A percentile compares a stretch with the other conserved stretches of the same genome.
phyloP scores from a whole-genome alignment of 129 eudicot genomes.

The Gnaphalium uliginosum region DNA sequence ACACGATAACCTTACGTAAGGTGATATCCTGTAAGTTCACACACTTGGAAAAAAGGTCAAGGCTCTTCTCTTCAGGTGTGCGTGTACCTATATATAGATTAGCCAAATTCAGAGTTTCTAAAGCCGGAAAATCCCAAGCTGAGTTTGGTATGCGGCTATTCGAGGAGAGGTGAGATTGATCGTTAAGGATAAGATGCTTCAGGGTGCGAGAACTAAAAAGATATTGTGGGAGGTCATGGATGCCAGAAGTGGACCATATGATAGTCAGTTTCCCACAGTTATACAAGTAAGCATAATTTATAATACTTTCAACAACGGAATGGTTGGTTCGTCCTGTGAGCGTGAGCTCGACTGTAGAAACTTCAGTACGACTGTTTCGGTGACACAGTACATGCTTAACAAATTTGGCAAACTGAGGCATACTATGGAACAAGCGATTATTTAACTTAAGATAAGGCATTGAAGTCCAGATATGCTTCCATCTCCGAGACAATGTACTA shows the following conservation, averaged over 20 bases:
- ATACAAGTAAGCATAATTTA: neutral
- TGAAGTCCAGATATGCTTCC: neutral
- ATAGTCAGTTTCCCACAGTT: neutral
- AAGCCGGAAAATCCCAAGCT: neutral
- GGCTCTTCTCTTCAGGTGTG: neutral
- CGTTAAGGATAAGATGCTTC: neutral
- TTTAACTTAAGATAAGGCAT: neutral
- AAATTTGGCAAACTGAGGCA: neutral
- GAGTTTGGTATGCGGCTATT: neutral
- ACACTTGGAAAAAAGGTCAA: neutral
- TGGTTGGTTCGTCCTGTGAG: neutral
- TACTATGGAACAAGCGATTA: neutral
- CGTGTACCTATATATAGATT: neutral
- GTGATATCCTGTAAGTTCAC: neutral
- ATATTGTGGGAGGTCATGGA: neutral
- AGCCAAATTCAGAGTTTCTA: neutral
- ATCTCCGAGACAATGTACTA: constrained; percentile 9
- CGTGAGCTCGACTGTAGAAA: neutral
- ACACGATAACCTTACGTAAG: neutral
- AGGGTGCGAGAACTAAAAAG: constrained; percentile 1
- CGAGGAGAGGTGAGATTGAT: neutral
- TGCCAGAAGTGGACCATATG: neutral
- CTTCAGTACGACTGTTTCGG: neutral
- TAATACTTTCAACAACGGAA: neutral
- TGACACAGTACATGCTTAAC: neutral